phyloP scores from a whole-genome alignment of 1,139 yeast species.

The Nakaseomyces glabratus region DNA sequence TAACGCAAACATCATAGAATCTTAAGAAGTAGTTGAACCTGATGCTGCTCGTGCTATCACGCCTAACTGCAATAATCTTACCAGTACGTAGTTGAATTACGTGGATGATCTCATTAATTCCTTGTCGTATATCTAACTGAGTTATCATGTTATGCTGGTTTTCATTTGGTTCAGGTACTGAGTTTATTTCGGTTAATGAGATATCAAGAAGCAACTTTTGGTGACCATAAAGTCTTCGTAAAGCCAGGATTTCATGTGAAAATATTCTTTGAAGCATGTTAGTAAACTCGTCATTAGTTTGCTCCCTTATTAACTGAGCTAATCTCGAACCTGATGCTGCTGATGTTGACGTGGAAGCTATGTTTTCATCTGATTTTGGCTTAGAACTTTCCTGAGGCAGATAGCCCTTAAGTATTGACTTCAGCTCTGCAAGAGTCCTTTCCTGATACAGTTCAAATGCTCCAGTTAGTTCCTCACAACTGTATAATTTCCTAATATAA shows the following conservation, averaged over 20 bases:
- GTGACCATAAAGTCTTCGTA: conserved; percentile 65
- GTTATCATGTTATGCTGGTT: conserved; percentile 37
- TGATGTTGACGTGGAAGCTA: conserved; percentile 5
- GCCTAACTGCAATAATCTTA: conserved; percentile 68
- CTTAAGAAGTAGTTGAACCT: conserved; percentile 49
- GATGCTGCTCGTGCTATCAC: conserved; percentile 56
- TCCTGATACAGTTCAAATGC: conserved; percentile 67
- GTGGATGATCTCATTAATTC: conserved; percentile 54
- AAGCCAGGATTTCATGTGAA: conserved; percentile 57
- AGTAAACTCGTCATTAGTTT: conserved; percentile 69
- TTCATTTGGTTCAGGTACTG: conserved; percentile 22
- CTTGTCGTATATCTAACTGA: conserved; percentile 53
- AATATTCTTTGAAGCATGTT: conserved; percentile 56
- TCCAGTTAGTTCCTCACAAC: conserved; percentile 53
- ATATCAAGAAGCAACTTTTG: conserved; percentile 71
- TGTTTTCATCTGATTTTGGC: conserved; percentile 15
- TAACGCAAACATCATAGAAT: conserved; percentile 56
- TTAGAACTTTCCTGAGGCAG: conserved; percentile 40
- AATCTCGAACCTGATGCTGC: conserved; percentile 32
- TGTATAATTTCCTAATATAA: conserved; percentile 47
- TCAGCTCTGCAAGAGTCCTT: conserved; percentile 56
- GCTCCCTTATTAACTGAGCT: conserved; percentile 49
- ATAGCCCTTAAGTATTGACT: conserved; percentile 55
- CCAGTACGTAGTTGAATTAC: conserved; percentile 70
- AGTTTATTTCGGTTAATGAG: conserved; percentile 46